phyloP scores from a whole-genome alignment of 345 rosid species.

The Aquilaria sinensis region DNA sequence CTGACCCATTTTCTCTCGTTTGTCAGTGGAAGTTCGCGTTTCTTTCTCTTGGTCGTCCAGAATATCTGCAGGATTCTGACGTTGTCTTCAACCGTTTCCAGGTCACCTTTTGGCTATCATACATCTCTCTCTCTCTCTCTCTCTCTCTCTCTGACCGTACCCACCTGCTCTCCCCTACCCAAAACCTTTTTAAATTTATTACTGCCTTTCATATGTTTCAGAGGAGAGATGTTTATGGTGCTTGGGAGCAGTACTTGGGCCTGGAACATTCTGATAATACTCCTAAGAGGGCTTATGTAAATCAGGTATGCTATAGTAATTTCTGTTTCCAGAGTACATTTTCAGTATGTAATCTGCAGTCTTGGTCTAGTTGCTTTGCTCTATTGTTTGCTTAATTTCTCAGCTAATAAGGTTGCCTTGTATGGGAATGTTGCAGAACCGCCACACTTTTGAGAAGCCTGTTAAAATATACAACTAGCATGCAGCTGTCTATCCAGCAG shows the following conservation, averaged over 20 bases:
- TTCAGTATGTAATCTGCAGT: neutral
- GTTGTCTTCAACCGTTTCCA: constrained; percentile 70
- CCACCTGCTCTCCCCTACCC: neutral
- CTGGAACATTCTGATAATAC: constrained; percentile 84
- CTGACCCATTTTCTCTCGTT: constrained; percentile 1
- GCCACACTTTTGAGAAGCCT: constrained; percentile 53
- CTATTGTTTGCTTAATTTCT: neutral
- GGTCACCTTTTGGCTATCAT: constrained; percentile 26
- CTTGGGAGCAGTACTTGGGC: constrained; percentile 94
- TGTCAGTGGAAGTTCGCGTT: constrained; percentile 89
- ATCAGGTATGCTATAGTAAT: constrained; percentile 43
- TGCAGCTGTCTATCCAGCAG: constrained; percentile 18
- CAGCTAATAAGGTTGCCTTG: neutral
- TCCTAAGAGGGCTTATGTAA: constrained; percentile 74
- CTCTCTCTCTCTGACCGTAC: neutral
- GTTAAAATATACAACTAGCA: constrained; percentile 54
- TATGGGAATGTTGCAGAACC: constrained; percentile 33
- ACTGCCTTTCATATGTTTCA: constrained; percentile 8
- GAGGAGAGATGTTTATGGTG: constrained; percentile 73
- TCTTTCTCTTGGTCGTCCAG: constrained; percentile 81
- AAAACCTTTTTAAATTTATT: neutral
- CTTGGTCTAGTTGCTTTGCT: neutral
- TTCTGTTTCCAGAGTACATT: neutral
- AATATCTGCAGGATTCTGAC: constrained; percentile 74
- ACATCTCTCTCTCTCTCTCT: neutral